Base-by-base conservation (phyloP, 805 yeast species). In the Yamadazyma endophytica region DNA sequence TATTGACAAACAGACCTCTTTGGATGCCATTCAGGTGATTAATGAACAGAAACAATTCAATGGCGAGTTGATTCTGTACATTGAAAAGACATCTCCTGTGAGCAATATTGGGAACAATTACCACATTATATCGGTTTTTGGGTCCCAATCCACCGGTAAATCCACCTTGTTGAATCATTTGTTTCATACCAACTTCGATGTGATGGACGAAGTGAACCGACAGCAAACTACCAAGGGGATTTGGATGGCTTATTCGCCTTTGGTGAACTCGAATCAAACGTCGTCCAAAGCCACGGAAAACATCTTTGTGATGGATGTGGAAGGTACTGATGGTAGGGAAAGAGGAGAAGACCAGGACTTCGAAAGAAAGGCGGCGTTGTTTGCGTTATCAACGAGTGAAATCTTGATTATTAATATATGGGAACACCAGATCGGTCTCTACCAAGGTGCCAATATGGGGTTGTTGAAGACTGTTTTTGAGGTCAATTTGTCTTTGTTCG, bases 261-360 rank as follows among this genome's bases (percentile, higher is more conserved):
- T 44, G 3, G 54, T 63, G 15, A 55, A 47, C 9, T 40, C 43
- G 9, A 41, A 45, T 3, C 23, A 32, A 6, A 29, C 24, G 7
- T 31, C 29, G 17, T 48, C 52, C 13, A 66, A 75, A 39, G 28
- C 29, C n/a, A 28, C 31, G 13, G 51, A 55, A 17, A 68, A 77
- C 40, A 66, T 87, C 8, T 71, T 86, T 39, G 94, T 92, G 2
- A 73, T 92, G 73, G 98, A 92, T 53, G 97, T 92, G n/a, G 98
- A 92, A 61, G 98, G 98, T 29, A 89, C 97, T 1, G 98, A 92
- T 61, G 97, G 98, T 29, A 74, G 96, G 38, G 98, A 92, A 60
- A 75, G 97, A 34, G 97, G 97, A 16, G 98, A 92, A 49, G 97
- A 92, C 58, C 97, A 92, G 58, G 98, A 92, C 59, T 92, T 92